Percentiles rank a stretch among this genome's conserved stretches.
Conservation (phyloP, 495 filamentous ascomycete genomes). For the Penicillium bovifimosum region DNA sequence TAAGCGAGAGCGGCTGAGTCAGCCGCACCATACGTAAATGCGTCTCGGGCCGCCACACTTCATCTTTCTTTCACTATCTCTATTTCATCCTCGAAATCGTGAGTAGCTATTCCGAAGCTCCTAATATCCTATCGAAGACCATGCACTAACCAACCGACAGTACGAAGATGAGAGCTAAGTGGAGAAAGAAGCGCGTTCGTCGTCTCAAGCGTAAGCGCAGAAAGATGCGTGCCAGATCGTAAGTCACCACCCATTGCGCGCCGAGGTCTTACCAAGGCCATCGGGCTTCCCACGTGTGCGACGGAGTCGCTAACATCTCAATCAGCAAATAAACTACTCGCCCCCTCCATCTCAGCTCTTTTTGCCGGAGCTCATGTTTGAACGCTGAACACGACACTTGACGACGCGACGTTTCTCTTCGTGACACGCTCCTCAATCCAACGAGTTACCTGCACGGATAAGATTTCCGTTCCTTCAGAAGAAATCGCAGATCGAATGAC, state of each 20-base stretch:
- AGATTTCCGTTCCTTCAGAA: constrained; percentile 23
- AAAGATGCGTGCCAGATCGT: constrained; percentile 96
- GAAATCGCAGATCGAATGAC: constrained; percentile 20
- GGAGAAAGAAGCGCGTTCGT: constrained; percentile 98
- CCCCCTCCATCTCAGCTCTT: constrained; percentile 56
- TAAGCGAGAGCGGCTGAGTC: constrained; percentile 39
- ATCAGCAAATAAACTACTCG: constrained; percentile 69
- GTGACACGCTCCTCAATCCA: constrained; percentile 27
- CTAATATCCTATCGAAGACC: constrained; percentile 10
- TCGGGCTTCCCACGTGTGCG: neutral
- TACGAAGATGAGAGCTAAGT: constrained; percentile 95
- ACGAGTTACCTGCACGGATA: constrained; percentile 26
- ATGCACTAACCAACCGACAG: constrained; percentile 27
- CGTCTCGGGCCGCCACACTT: constrained; percentile 29
- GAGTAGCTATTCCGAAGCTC: constrained; percentile 26
- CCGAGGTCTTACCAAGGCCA: constrained; percentile 2
- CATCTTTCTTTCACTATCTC: constrained; percentile 47
- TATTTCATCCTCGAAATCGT: constrained; percentile 50
- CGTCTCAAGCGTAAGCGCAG: constrained; percentile 98
- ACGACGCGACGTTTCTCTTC: constrained; percentile 34
- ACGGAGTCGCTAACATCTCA: constrained; percentile 21
- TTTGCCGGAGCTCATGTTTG: constrained; percentile 39
- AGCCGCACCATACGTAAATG: constrained; percentile 44
- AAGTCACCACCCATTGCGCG: constrained; percentile 28
- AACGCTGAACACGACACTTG: constrained; percentile 43